Evolutionary conservation across 257 asterid species (phyloP), one percentile per base, ranked within the genome.

Genomic region (Penstemon eatonii): DNA sequence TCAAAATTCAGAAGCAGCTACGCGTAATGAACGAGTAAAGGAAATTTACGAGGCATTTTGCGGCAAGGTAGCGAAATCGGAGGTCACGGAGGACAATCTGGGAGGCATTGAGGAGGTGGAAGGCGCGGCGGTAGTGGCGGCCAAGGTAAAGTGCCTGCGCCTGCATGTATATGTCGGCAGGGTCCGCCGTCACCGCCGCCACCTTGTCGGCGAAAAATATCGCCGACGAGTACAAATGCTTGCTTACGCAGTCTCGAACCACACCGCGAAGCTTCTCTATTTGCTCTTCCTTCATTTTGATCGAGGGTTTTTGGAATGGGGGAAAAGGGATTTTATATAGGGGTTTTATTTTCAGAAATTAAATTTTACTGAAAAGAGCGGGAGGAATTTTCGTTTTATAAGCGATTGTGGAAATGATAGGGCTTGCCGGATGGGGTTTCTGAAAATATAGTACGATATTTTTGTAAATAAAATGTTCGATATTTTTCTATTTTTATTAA

Each of bases 101-200:
- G 49, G 99, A 93, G 69, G 97, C 96, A 59, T 94, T 94, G 54
- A 94, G 91, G 70, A 94, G 96, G 77, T 94, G 99, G 76, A 88
- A 94, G 39, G 99, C 96, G 19, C 97, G 90, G 66, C 99, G 97
- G 56, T 87, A 94, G 59, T 94, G 97, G 6, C 96, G 86, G 60
- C 97, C 97, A 18, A 94, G 91, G 83, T 82, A 94, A 38, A 94
- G 88, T 11, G 99, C 99, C 83, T 94, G 99, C 10, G 99, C 97
- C 82, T 94, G 99, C 97, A 94, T 94, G 64, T 94, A 94, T 43
- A 94, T 87, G 63, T 94, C 99, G 65, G 99, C 92, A 9, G 99
- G 95, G 80, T 94, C 99, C 10, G 90, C 78, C 63, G 99, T 89
- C 63, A 91, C 85, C 49, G 96, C 99, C 18, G 99, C 99, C 53